Base-by-base conservation (phyloP, 1,284 basidiomycete genomes). In the Boletellus deceptivus region DNA sequence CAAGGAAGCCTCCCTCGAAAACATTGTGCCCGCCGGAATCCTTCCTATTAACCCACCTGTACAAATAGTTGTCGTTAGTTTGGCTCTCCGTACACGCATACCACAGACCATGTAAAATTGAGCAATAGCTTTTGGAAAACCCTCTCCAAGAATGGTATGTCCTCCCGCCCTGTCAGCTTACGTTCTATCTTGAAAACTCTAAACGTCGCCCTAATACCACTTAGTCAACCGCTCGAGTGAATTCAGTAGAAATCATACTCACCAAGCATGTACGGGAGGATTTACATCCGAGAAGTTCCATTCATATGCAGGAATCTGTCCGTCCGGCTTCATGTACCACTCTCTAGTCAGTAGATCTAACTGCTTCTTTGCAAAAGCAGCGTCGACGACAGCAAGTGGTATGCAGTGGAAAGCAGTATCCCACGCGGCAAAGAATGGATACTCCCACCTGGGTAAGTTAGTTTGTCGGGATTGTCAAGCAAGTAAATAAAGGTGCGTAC, bases 241-340 rank as follows among this genome's bases (percentile, higher is more conserved):
- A 36, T 34, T 9, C 39, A 34, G 13, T 8, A 8, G 16, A 17
- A 48, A 27, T 18, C 18, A 39, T 34, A 55, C 64, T 53, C 55
- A 86, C 93, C 96, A 98, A 13, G 95, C 94, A 71, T 98, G 95
- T 6, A 98, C 96, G 14, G 95, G 95, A 20, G 95, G 95, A 71
- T 98, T 97, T 58, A 98, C 93, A 65, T 98, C 95, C 50, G 86
- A 83, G 63, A 97, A 98, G 70, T 98, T 98, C 96, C 96, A 99
- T 70, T 99, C 96, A 69, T 99, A 99, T 0, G 96, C 96, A 5
- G 96, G 96, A 45, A 99, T 87, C 60, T 96, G 94, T 37, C 96
- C 96, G 67, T 98, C 96, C 2, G 96, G 96, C 71, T 97, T 97
- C 88, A 91, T 90, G 73, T 99, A 99, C 96, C 96, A 99, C 70